phyloP scores from a whole-genome alignment of 2,329 filamentous ascomycete species.

The Gaeumannomyces sp. region DNA sequence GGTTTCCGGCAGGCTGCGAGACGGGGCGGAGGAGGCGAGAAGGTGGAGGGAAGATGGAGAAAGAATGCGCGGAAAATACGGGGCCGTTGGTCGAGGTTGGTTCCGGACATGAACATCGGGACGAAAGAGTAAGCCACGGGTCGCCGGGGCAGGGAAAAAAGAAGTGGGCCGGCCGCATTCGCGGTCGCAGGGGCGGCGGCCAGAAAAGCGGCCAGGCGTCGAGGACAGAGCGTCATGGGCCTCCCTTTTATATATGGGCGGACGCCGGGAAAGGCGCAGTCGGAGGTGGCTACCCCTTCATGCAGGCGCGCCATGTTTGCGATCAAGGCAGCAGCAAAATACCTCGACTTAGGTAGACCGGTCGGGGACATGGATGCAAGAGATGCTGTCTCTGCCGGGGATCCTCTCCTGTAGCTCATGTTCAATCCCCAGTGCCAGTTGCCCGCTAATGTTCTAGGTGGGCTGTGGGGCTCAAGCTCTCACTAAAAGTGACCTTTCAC shows the following conservation, averaged over 20 bases:
- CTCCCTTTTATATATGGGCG: background rate
- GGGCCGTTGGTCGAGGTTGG: no score
- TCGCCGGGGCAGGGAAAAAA: background rate
- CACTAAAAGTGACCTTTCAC: background rate
- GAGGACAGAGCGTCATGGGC: background rate
- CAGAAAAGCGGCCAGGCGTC: constrained; percentile 7
- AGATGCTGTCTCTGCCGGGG: no score
- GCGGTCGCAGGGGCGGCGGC: constrained; percentile 2
- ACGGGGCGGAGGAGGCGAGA: background rate
- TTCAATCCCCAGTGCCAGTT: no score
- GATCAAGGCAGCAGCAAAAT: background rate
- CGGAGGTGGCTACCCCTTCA: no score
- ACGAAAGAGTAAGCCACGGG: background rate
- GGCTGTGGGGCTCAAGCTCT: no score
- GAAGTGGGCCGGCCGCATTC: background rate
- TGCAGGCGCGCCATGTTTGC: background rate
- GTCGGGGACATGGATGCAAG: no score
- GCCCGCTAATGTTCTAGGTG: no score
- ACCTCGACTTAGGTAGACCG: no score
- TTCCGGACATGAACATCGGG: no score
- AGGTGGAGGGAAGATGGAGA: background rate
- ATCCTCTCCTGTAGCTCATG: no score
- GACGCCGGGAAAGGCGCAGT: background rate
- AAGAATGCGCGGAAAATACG: background rate
- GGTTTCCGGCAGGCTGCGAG: no score